Conservation (phyloP, 1,139 yeast genomes). For the Lodderomyces pseudojiufengensis region DNA sequence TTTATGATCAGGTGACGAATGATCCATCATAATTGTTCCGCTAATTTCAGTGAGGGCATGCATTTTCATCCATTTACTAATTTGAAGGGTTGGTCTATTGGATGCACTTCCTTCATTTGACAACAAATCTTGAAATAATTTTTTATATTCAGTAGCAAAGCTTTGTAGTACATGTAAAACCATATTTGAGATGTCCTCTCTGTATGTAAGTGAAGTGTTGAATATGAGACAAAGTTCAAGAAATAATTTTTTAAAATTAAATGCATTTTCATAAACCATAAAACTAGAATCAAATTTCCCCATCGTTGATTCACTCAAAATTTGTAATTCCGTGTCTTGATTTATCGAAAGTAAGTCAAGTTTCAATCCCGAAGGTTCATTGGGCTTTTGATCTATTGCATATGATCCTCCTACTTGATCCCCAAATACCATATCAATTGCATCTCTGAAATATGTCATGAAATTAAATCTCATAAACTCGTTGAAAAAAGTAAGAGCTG, state of each 20-base stretch:
- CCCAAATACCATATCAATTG: constrained; percentile 39
- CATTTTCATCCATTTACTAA: constrained; percentile 43
- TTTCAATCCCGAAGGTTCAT: constrained; percentile 17
- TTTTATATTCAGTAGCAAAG: constrained; percentile 29
- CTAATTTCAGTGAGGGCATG: constrained; percentile 36
- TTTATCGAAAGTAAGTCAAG: constrained; percentile 20
- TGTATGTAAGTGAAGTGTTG: constrained; percentile 58
- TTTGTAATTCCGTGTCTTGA: constrained; percentile 11
- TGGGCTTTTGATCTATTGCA: constrained; percentile 7
- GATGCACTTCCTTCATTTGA: constrained; percentile 17
- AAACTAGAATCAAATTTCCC: constrained; percentile 6
- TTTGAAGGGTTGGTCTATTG: constrained; percentile 26
- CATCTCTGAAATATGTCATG: constrained; percentile 59
- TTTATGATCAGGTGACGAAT: neutral
- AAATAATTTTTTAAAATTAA: constrained; percentile 52
- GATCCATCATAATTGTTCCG: constrained; percentile 19
- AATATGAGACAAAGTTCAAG: constrained; percentile 49
- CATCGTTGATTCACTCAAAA: constrained; percentile 3
- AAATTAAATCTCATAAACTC: constrained; percentile 63
- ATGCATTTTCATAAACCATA: constrained; percentile 44
- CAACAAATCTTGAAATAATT: constrained; percentile 30
- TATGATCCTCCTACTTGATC: constrained; percentile 26
- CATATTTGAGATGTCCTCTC: constrained; percentile 48
- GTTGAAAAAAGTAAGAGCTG: constrained; percentile 50
- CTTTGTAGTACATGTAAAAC: constrained; percentile 35